Evolutionary conservation across 139 green algal species (phyloP).

Genomic region (Chlamydomonas sp.): DNA sequence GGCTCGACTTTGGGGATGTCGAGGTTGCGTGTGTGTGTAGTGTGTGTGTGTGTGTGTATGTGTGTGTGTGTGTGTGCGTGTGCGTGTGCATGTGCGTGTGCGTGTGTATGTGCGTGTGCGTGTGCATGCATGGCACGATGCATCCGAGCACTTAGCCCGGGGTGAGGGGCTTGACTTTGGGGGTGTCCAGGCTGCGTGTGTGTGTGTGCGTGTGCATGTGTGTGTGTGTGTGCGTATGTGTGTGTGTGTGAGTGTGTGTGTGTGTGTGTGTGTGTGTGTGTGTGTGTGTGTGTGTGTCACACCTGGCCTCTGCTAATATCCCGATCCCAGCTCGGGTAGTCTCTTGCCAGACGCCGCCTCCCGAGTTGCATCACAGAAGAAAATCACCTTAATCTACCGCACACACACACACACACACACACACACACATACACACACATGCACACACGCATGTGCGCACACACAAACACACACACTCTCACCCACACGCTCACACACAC

Average conservation of each 20-base stretch:
- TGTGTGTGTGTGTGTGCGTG: too few species aligned
- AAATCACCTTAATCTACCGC: too few species aligned
- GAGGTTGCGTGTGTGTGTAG: neutral
- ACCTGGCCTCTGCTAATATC: neutral
- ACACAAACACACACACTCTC: too few species aligned
- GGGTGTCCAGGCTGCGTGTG: too few species aligned
- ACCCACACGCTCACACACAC: too few species aligned
- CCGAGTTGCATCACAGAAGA: neutral
- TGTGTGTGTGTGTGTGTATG: too few species aligned
- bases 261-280: neutral
- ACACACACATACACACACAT: neutral
- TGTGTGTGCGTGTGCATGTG: too few species aligned
- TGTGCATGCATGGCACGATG: constrained; percentile 79
- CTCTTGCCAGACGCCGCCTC: neutral
- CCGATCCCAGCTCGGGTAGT: too few species aligned
- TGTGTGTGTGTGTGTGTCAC: constrained; percentile 1
- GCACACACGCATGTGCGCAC: neutral
- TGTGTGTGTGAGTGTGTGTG: neutral
- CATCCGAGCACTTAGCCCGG: constrained; percentile 89
- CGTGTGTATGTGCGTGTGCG: too few species aligned
- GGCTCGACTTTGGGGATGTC: constrained; percentile 19
- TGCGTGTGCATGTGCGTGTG: too few species aligned
- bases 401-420: constrained; percentile 3
- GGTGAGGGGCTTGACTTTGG: constrained; percentile 58
- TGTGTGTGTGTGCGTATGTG: too few species aligned